Base-by-base conservation (phyloP, 306 rosid species). In the Inga leiocalycina region DNA sequence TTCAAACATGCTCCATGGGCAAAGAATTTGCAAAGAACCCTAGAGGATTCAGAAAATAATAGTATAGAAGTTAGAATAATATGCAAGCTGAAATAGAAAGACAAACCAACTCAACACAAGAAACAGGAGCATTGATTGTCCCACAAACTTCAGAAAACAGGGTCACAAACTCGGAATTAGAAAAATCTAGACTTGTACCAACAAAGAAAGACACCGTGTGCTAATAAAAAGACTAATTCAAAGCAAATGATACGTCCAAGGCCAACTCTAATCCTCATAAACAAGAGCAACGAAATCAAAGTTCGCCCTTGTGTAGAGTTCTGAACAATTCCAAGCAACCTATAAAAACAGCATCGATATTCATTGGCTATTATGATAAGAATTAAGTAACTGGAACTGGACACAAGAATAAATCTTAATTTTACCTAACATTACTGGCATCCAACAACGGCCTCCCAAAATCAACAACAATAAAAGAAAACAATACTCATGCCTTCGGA, bases 1-100 rank as follows among this genome's bases (percentile, higher is more conserved):
- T 97, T 97, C 79, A 97, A 83, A 85, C 99, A 97, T 6, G 98
- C 98, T 74, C 99, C 99, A 70, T 94, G 97, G 64, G 97, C 93
- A 87, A 89, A 97, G 90, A 94, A 97, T 91, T 97, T 97, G 89
- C 99, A 97, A 49, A 91, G 93, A 81, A 92, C 88, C 97, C 99
- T 97, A 87, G 8, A 87, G 30, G 79, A 71, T 62, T 54, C 83
- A 84, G 68, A 81, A 71, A 74, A 70, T 15, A 76, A 45, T 66
- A 51, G 70, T 35, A 74, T 39, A 78, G 9, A 74, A 62, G 11
- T 56, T 71, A 64, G 68, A 71, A 83, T 35, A 69, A 32, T 19
- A 62, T 69, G 17, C 65, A 76, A 65, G 68, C 70, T 32, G 65
- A 71, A 82, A 75, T 51, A 57, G 46, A 72, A 73, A 78, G 35